Percentiles rank a stretch among this genome's conserved stretches.
phyloP scores from a whole-genome alignment of 371 early-diverging fungal genomes.

The Zychaea mexicana region DNA sequence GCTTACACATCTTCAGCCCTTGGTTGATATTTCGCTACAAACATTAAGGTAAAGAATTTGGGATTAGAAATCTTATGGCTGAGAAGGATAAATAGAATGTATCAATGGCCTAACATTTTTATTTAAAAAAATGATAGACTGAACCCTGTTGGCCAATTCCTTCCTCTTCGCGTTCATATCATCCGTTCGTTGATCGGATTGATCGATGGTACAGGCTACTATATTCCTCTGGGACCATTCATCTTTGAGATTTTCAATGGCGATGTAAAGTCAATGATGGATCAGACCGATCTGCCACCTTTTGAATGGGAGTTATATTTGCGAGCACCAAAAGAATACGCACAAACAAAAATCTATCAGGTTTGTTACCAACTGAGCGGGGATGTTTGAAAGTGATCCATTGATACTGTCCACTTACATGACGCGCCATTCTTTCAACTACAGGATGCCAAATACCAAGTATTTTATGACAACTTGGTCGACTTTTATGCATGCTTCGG shows the following conservation, averaged over 20 bases:
- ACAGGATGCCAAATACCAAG: constrained; percentile 73
- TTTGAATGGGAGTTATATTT: constrained; percentile 75
- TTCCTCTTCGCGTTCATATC: constrained; percentile 89
- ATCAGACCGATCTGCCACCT: constrained; percentile 63
- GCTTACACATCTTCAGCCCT: constrained; percentile 37
- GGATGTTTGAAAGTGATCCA: background rate
- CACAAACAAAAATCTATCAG: constrained; percentile 79
- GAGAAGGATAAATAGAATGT: background rate
- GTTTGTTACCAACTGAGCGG: constrained; percentile 10
- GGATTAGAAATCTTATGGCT: background rate
- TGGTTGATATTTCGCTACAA: constrained; percentile 34
- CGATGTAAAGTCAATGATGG: constrained; percentile 51
- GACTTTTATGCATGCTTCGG: constrained; percentile 82
- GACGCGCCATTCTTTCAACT: no score
- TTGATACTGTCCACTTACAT: background rate
- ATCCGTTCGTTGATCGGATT: constrained; percentile 73
- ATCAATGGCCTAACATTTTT: background rate
- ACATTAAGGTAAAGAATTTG: constrained; percentile 28
- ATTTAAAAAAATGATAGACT: no score
- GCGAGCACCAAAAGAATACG: constrained; percentile 80
- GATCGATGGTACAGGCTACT: constrained; percentile 51
- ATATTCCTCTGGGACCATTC: constrained; percentile 44
- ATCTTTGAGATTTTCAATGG: constrained; percentile 69
- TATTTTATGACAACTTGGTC: constrained; percentile 67
- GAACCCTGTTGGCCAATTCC: constrained; percentile 84